Conservation (phyloP, 2,329 filamentous ascomycete species). For the Diaporthe aspalathi region DNA sequence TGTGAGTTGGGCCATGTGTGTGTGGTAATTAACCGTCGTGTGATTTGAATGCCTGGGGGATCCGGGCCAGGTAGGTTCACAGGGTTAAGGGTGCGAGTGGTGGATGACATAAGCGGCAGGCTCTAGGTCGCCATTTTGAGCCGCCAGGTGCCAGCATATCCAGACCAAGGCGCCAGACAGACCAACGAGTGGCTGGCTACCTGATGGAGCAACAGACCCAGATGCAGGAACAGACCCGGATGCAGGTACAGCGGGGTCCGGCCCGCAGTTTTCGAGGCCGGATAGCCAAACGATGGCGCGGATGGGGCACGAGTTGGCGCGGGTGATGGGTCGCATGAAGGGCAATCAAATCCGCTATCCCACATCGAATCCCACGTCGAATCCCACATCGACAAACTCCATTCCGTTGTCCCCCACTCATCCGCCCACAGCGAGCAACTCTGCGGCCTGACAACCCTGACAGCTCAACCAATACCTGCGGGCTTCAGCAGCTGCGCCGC, state of each 20-base stretch:
- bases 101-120: not conserved
- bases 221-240: constrained; percentile 4
- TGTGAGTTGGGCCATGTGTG: too few species aligned
- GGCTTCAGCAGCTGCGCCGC: constrained; percentile 12
- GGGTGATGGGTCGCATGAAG: not conserved
- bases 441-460: constrained; percentile 20
- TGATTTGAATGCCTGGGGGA: too few species aligned
- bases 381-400: constrained; percentile 12
- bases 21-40: too few species aligned
- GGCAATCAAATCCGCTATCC: constrained; percentile 16
- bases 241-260: constrained; percentile 11
- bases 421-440: not conserved
- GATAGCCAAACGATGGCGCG: constrained; percentile 1
- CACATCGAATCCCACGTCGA: constrained; percentile 13
- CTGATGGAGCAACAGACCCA: not conserved
- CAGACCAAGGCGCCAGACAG: not conserved
- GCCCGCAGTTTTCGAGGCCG: constrained; percentile 13
- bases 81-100: not conserved
- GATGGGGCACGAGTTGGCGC: not conserved
- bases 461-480: not conserved
- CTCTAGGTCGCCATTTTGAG: too few species aligned
- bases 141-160: not conserved
- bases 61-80: too few species aligned
- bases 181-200: not conserved
- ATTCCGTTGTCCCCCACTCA: not conserved